Base-by-base conservation (phyloP, 2,329 filamentous ascomycete species). In the Xylogone sp. region DNA sequence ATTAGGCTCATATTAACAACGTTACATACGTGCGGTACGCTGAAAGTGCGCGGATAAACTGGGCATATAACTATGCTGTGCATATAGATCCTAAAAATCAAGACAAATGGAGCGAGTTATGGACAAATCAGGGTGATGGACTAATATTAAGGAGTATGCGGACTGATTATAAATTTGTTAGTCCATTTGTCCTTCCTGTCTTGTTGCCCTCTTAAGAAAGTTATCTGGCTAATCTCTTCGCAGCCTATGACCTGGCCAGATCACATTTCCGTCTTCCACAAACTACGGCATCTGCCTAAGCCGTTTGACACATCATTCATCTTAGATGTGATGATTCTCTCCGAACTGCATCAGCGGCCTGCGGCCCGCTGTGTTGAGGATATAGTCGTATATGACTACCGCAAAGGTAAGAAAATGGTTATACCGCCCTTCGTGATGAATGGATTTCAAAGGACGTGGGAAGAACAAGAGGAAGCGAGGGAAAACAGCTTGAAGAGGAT, bases 171-270 rank as follows among this genome's bases (percentile, higher is more conserved):
- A 96, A 96, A 72, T 91, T 95, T 71, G 90, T 94, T 66, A 57
- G 86, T 76, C 18, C 22, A 29, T 24, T 21, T 5, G 10, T 34
- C 24, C 19, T 27, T 42, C 50, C 13, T 20, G 18, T 21, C 20
- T 16, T 42, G 34, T 31, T 43, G 19, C 24, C 24, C 19, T 56
- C 44, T 47, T 20, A 44, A 7, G 21, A 48, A 53, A 49, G 4
- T 16, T 42, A 27, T 45, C 19, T 43, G 24, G 18, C 5, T 50
- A 27, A 42, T 46, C 12, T 24, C 39, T 46, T 29, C 51, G 45
- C 58, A 90, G 88, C 90, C 91, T 16, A 86, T 96, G 81, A 86
- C 78, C 29, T 95, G 82, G 68, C 91, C 91, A 0, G 91, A 96
- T 68, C 79, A 81, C 46, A 82, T 96, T 55, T 90, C 87, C 0